These are phyloP conservation scores for Fistulinella prunicolor DNA, from an alignment of 768 basidiomycete species.

Conservation along the genomic window DNA sequence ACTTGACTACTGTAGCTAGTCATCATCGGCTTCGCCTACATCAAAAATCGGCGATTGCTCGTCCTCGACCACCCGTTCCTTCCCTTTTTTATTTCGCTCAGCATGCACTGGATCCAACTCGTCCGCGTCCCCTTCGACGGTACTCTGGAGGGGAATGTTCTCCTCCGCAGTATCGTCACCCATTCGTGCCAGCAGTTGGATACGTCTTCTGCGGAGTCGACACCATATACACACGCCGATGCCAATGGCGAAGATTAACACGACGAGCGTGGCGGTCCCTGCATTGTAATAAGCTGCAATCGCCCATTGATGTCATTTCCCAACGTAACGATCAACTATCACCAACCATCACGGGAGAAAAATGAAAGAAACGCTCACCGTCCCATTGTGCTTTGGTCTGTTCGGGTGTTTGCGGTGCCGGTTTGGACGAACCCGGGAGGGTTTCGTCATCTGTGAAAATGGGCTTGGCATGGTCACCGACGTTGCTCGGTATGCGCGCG, in stretches of 20 bases:
- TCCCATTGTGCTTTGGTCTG: conserved; percentile 90
- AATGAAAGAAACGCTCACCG: conserved; percentile 49
- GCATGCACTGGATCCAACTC: conserved; percentile 42
- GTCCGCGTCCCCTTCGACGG: conserved; percentile 34
- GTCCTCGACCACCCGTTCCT: conserved; percentile 40
- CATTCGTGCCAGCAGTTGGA: conserved; percentile 23
- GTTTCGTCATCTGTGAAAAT: conserved; percentile 48
- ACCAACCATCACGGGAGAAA: neutral
- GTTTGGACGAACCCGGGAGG: conserved; percentile 35
- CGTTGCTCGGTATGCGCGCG: conserved; percentile 73
- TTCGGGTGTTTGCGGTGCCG: conserved; percentile 58
- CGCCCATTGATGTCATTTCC: no score
- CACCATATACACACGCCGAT: conserved; percentile 82
- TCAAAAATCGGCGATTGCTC: conserved; percentile 48
- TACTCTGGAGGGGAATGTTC: conserved; percentile 60
- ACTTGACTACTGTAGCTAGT: no score
- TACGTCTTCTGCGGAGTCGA: conserved; percentile 38
- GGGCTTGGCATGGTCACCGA: conserved; percentile 74
- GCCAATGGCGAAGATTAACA: conserved; percentile 64
- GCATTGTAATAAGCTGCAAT: conserved; percentile 88
- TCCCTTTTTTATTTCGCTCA: conserved; percentile 43
- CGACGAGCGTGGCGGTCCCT: conserved; percentile 81
- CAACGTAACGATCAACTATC: no score
- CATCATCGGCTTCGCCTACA: conserved; percentile 53
- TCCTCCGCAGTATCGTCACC: conserved; percentile 46